phyloP scores from a whole-genome alignment of 2,329 filamentous ascomycete species.

The Ceratocystis harringtonii region DNA sequence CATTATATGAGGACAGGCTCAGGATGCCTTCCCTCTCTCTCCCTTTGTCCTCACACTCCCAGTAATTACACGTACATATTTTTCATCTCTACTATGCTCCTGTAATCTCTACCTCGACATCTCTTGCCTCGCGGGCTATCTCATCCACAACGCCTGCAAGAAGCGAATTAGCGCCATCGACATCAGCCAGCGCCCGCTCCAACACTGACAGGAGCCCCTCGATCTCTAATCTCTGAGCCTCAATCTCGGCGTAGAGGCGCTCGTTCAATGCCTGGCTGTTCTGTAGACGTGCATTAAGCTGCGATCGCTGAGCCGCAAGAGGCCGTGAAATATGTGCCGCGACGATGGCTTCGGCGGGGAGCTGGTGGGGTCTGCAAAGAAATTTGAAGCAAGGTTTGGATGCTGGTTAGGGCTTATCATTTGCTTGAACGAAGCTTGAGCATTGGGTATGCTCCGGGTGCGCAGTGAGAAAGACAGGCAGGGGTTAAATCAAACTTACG shows the following conservation, averaged over 20 bases:
- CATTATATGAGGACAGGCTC: background rate
- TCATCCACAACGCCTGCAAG: constrained; percentile 34
- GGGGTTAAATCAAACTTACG: constrained; percentile 27
- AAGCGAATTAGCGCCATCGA: constrained; percentile 37
- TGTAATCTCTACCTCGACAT: constrained; percentile 29
- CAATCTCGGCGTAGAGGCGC: constrained; percentile 35
- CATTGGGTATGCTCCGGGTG: background rate
- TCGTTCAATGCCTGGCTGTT: constrained; percentile 44
- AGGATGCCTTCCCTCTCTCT: background rate
- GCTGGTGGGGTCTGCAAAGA: constrained; percentile 36
- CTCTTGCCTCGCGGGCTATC: constrained; percentile 35
- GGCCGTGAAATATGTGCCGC: constrained; percentile 40
- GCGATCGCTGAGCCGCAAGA: constrained; percentile 37
- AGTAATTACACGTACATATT: no score
- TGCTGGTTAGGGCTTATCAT: no score
- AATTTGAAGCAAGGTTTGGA: background rate
- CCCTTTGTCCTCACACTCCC: background rate
- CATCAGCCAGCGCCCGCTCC: constrained; percentile 38
- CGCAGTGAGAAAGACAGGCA: background rate
- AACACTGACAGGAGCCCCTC: constrained; percentile 34
- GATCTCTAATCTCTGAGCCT: constrained; percentile 40
- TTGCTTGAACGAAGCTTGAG: constrained; percentile 5
- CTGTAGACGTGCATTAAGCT: constrained; percentile 42
- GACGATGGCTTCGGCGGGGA: constrained; percentile 38
- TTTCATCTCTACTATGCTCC: constrained; percentile 13